Percentiles rank a stretch among this genome's conserved stretches.
These are phyloP conservation scores for Candida glaebosa DNA, from an alignment of 805 yeast species.

Conservation along the genomic window DNA sequence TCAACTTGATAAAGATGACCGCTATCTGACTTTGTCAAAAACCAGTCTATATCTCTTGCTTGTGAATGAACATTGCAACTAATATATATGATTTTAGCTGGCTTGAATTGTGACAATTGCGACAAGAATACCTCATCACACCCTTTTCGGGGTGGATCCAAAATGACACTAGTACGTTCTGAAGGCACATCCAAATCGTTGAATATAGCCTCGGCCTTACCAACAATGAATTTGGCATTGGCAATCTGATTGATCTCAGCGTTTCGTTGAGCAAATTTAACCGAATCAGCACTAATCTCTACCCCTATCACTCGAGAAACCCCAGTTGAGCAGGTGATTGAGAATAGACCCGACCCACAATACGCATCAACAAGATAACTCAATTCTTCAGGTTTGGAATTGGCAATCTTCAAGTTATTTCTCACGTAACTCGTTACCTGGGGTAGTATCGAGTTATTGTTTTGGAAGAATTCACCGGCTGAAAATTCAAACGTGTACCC, in stretches of 20 bases:
- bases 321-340: slow-evolving; percentile 76
- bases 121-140: slow-evolving; percentile 85
- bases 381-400: slow-evolving; percentile 25
- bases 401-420: slow-evolving; percentile 51
- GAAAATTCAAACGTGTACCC: slow-evolving; percentile 82
- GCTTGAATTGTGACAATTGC: slow-evolving; percentile 79
- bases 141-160: slow-evolving; percentile 98
- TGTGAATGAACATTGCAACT: slow-evolving; percentile 98
- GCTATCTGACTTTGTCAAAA: slow-evolving; percentile 60
- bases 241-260: slow-evolving; percentile 71
- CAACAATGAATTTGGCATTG: slow-evolving; percentile 82
- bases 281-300: slow-evolving; percentile 88
- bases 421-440: slow-evolving; percentile 78
- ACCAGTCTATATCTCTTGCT: slow-evolving; percentile 88
- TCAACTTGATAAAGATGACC: slow-evolving; percentile 69
- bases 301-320: slow-evolving; percentile 91
- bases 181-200: slow-evolving; percentile 72
- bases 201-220: slow-evolving; percentile 90
- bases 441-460: slow-evolving; percentile 88
- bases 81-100: slow-evolving; percentile 86
- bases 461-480: slow-evolving; percentile 96
- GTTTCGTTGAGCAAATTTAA: slow-evolving; percentile 79
- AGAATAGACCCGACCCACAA: slow-evolving; percentile 94
- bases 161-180: slow-evolving; percentile 77
- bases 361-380: slow-evolving; percentile 87